phyloP scores from a whole-genome alignment of 1,284 basidiomycete species.

The Ustilago esculenta region DNA sequence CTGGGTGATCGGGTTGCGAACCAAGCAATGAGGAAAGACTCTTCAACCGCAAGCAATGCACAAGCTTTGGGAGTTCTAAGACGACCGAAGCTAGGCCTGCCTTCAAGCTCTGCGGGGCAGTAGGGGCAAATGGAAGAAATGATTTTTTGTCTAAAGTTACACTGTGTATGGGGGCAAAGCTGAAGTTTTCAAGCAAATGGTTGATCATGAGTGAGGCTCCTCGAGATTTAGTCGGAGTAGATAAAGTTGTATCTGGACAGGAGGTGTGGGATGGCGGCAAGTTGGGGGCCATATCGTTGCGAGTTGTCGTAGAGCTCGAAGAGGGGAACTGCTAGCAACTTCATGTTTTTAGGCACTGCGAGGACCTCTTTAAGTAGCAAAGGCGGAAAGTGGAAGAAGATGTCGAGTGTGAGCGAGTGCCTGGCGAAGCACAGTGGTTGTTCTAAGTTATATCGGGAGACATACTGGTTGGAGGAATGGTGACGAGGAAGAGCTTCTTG shows the following conservation, averaged over 20 bases:
- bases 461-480: constrained; percentile 91
- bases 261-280: constrained; percentile 91
- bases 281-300: constrained; percentile 87
- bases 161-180: constrained; percentile 6
- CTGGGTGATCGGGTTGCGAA: no score
- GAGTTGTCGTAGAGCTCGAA: constrained; percentile 98
- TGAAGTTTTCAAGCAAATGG: no score
- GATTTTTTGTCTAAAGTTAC: constrained; percentile 33
- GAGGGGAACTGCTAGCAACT: constrained; percentile 86
- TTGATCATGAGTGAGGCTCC: no score
- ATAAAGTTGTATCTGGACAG: constrained; percentile 78
- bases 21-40: no score
- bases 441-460: constrained; percentile 56
- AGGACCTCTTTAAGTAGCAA: constrained; percentile 77
- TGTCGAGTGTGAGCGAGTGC: not conserved
- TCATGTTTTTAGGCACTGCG: constrained; percentile 98
- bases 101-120: no score
- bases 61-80: no score
- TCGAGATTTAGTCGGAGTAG: constrained; percentile 58
- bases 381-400: not conserved
- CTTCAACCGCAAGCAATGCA: no score
- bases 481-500: constrained; percentile 94
- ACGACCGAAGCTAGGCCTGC: no score
- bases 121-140: no score
- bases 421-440: not conserved